Percentiles rank a stretch among this genome's conserved stretches.
These are phyloP conservation scores for Hemileccinum impolitum DNA, from an alignment of 768 basidiomycete species.

Conservation along the genomic window DNA sequence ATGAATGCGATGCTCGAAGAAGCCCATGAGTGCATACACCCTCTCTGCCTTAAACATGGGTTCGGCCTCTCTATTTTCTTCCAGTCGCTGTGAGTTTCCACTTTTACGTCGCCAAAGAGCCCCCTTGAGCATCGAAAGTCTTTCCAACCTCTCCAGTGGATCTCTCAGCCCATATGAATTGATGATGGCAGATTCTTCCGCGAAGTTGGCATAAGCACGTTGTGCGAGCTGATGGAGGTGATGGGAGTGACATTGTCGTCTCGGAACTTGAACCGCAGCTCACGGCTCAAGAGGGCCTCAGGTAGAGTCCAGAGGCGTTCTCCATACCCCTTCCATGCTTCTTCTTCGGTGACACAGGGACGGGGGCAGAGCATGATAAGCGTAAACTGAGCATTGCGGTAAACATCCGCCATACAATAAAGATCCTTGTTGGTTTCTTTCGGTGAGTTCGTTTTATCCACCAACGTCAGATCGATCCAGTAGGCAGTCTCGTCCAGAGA, in stretches of 20 bases:
- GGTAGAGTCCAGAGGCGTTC: constrained; percentile 27
- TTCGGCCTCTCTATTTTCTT: not conserved
- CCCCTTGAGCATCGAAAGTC: constrained; percentile 17
- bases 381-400: constrained; percentile 21
- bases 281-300: constrained; percentile 19
- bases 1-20: constrained; percentile 22
- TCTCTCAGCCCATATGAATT: constrained; percentile 19
- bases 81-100: not conserved
- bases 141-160: constrained; percentile 23
- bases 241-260: constrained; percentile 11
- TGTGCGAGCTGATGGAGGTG: constrained; percentile 24
- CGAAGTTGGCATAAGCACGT: constrained; percentile 15
- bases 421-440: constrained; percentile 16
- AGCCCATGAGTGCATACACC: constrained; percentile 27
- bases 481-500: constrained; percentile 17
- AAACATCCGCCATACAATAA: constrained; percentile 24
- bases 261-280: constrained; percentile 15
- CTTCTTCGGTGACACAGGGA: not conserved
- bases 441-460: not conserved
- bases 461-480: constrained; percentile 19
- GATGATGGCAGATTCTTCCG: constrained; percentile 20
- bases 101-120: constrained; percentile 25
- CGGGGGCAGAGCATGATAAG: constrained; percentile 17
- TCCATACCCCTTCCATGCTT: constrained; percentile 17
- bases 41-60: constrained; percentile 1